A percentile compares a stretch with the other conserved stretches of the same genome.
phyloP scores from a whole-genome alignment of 2,329 filamentous ascomycete genomes.

The Fusarium circinatum region DNA sequence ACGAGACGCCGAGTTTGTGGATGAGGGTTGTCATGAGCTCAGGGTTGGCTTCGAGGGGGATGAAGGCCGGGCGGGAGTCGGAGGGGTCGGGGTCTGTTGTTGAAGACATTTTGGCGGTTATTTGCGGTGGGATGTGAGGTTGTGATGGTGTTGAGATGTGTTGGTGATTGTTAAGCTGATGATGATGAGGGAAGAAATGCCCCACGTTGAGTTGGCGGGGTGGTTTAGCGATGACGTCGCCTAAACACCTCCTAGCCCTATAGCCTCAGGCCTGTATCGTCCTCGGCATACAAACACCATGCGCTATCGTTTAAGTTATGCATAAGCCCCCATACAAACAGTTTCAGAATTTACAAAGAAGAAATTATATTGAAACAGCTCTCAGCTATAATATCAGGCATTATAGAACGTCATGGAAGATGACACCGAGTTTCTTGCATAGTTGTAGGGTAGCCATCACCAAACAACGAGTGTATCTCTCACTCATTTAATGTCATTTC shows the following conservation, averaged over 20 bases:
- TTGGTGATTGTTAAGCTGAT: neutral
- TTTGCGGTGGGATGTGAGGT: too few species aligned
- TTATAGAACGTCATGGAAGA: neutral
- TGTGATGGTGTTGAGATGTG: neutral
- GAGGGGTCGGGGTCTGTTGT: constrained; percentile 54
- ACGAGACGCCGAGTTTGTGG: constrained; percentile 84
- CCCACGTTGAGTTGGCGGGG: constrained; percentile 25
- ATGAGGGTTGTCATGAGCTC: constrained; percentile 87
- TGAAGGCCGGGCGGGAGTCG: constrained; percentile 58
- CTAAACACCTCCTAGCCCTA: neutral
- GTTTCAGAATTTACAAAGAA: neutral
- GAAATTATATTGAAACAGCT: neutral
- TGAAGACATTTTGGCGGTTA: constrained; percentile 44
- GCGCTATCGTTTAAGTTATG: neutral
- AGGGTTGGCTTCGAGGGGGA: constrained; percentile 79
- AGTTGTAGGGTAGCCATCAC: constrained; percentile 7
- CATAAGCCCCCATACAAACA: neutral
- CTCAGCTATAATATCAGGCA: neutral
- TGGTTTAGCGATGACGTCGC: constrained; percentile 24
- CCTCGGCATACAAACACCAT: neutral
- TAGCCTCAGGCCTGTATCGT: neutral
- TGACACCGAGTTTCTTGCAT: too few species aligned
- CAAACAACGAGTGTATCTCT: neutral
- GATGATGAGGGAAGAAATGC: neutral
- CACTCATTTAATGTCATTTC: neutral